phyloP scores from a whole-genome alignment of 1,284 basidiomycete genomes.

The Ceratobasidium papillatum region DNA sequence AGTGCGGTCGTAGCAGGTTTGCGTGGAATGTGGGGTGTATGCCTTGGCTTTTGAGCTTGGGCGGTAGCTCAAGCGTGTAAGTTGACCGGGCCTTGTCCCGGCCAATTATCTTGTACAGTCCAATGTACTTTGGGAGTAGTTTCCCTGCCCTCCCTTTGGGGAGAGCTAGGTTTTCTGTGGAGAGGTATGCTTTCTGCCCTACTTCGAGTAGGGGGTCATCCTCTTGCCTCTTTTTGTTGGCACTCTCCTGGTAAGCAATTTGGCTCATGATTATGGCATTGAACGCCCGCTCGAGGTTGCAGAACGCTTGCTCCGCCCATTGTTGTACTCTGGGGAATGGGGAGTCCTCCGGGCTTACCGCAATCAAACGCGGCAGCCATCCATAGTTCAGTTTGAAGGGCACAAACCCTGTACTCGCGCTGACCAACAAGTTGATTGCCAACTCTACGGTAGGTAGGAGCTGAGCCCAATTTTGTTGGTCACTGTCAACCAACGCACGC shows the following conservation, averaged over 20 bases:
- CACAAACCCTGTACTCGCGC: constrained; percentile 49
- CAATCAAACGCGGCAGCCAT: constrained; percentile 48
- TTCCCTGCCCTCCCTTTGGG: constrained; percentile 16
- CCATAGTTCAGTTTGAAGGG: constrained; percentile 53
- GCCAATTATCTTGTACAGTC: constrained; percentile 18
- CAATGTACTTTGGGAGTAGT: constrained; percentile 39
- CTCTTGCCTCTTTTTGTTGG: not conserved
- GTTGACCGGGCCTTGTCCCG: not conserved
- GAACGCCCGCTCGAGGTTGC: constrained; percentile 49
- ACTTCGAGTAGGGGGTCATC: constrained; percentile 5
- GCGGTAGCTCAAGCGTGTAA: constrained; percentile 36
- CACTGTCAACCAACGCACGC: constrained; percentile 49
- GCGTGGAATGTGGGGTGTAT: constrained; percentile 42
- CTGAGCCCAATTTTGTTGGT: constrained; percentile 55
- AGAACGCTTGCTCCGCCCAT: constrained; percentile 48
- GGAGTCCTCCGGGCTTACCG: constrained; percentile 46
- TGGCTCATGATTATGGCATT: not conserved
- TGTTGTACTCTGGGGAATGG: constrained; percentile 48
- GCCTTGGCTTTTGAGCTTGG: not conserved
- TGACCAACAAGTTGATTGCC: constrained; percentile 50
- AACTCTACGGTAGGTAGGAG: constrained; percentile 55
- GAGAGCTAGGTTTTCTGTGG: not conserved
- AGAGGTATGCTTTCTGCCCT: not conserved
- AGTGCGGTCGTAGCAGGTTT: constrained; percentile 16
- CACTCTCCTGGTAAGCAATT: not conserved